phyloP scores from a whole-genome alignment of 2,329 filamentous ascomycete genomes.

The Blastomyces emzantsi region DNA sequence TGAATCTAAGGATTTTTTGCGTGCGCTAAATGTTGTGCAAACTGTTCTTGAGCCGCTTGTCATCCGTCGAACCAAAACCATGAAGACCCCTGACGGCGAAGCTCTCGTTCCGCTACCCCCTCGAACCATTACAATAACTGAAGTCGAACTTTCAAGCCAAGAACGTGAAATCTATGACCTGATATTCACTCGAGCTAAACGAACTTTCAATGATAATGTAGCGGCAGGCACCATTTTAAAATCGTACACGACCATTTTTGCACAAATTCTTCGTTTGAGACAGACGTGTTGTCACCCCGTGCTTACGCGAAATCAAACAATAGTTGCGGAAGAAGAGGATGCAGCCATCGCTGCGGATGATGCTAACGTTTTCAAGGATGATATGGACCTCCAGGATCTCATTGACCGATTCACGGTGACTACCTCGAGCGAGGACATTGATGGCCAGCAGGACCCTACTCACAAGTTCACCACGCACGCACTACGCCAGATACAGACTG shows the following conservation, averaged over 20 bases:
- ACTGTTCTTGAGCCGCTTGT: slow-evolving; percentile 95
- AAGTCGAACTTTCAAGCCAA: slow-evolving; percentile 72
- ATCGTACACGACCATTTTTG: slow-evolving; percentile 94
- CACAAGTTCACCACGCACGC: slow-evolving; percentile 79
- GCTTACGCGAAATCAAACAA: slow-evolving; percentile 72
- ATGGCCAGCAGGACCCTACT: slow-evolving; percentile 45
- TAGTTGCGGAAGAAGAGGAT: slow-evolving; percentile 82
- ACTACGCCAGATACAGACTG: slow-evolving; percentile 81
- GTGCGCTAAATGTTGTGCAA: slow-evolving; percentile 91
- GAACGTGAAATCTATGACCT: slow-evolving; percentile 90
- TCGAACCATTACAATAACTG: slow-evolving; percentile 73
- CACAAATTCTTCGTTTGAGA: slow-evolving; percentile 83
- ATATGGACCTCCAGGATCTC: slow-evolving; percentile 87
- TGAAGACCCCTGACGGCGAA: slow-evolving; percentile 86
- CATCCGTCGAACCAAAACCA: slow-evolving; percentile 88
- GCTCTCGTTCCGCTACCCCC: slow-evolving; percentile 73
- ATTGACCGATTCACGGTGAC: slow-evolving; percentile 73
- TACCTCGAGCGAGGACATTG: slow-evolving; percentile 48
- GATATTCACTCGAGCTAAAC: slow-evolving; percentile 74
- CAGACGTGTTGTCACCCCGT: slow-evolving; percentile 93
- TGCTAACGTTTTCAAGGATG: slow-evolving; percentile 73
- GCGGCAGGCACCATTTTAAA: slow-evolving; percentile 91
- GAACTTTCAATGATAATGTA: slow-evolving; percentile 74
- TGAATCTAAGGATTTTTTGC: slow-evolving; percentile 87
- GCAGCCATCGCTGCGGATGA: slow-evolving; percentile 69